Conservation (phyloP, 2,329 filamentous ascomycete species). For the Metarhizium robertsii region DNA sequence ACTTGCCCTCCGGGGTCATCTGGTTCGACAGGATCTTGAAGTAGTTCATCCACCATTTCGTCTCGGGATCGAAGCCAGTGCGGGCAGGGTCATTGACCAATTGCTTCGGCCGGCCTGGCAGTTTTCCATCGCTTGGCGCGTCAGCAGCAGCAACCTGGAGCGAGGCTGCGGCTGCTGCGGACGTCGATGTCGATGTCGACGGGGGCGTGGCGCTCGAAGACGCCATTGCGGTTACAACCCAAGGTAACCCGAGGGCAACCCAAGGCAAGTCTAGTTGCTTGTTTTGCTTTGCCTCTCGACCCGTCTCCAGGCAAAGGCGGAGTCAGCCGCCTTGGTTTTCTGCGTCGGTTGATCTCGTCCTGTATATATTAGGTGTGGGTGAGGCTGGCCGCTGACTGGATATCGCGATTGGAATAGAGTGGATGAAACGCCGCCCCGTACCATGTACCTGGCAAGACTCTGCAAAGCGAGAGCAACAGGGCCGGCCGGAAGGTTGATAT, state of each 20-base stretch:
- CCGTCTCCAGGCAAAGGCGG: neutral
- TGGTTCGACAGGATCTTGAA: constrained; percentile 72
- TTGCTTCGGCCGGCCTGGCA: constrained; percentile 17
- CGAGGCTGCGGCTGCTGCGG: constrained; percentile 6
- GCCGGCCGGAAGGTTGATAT: constrained; percentile 1
- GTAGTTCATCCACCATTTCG: constrained; percentile 68
- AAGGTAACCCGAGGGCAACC: neutral
- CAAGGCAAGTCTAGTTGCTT: neutral
- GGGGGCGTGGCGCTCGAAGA: constrained; percentile 5
- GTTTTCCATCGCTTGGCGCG: constrained; percentile 4
- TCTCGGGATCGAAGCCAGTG: constrained; percentile 54
- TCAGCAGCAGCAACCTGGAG: constrained; percentile 4
- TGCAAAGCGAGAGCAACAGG: neutral
- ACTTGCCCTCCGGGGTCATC: constrained; percentile 58
- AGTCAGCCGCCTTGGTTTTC: neutral
- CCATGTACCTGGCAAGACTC: neutral
- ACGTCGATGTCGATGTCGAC: constrained; percentile 6
- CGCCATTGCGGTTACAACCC: constrained; percentile 4
- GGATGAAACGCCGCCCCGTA: neutral
- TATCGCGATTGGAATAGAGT: neutral
- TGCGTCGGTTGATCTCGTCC: neutral
- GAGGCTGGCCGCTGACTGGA: constrained; percentile 2
- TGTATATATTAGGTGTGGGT: neutral
- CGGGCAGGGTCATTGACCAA: constrained; percentile 49
- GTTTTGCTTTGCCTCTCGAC: neutral